phyloP scores from a whole-genome alignment of 2,329 filamentous ascomycete genomes.

The Aphanoascus verrucosus region DNA sequence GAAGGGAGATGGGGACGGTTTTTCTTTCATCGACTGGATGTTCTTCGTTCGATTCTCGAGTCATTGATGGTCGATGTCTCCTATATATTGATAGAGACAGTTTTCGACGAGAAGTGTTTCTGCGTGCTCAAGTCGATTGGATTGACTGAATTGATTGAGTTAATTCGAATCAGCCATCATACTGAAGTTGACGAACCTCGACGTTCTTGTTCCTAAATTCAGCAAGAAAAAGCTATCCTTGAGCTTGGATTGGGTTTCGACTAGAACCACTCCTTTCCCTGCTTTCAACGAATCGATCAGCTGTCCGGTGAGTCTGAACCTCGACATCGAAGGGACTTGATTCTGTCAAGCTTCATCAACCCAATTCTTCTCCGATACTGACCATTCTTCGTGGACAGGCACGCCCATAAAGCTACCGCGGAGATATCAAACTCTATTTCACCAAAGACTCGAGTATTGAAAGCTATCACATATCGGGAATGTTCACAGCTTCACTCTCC shows the following conservation, averaged over 20 bases:
- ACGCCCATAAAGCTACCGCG: background rate
- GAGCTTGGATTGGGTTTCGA: constrained; percentile 7
- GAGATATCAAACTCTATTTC: background rate
- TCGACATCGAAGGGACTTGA: too few species aligned
- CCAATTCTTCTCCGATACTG: too few species aligned
- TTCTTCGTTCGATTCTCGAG: too few species aligned
- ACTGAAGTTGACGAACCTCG: background rate
- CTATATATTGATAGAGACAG: too few species aligned
- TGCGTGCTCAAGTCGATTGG: background rate
- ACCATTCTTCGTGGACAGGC: background rate
- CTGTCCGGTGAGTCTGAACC: constrained; percentile 1
- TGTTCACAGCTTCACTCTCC: constrained; percentile 10
- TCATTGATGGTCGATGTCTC: too few species aligned
- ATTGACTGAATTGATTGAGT: background rate
- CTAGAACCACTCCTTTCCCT: background rate
- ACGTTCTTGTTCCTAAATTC: background rate
- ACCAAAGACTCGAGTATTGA: too few species aligned
- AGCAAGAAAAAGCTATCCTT: background rate
- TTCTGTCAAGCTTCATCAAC: too few species aligned
- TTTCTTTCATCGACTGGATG: background rate
- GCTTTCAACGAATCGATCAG: background rate
- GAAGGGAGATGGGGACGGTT: background rate
- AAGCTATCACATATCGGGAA: background rate
- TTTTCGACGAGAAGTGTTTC: background rate
- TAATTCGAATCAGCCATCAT: too few species aligned